Base-by-base conservation (phyloP, 495 filamentous ascomycete genomes). In the Talaromyces adpressus region DNA sequence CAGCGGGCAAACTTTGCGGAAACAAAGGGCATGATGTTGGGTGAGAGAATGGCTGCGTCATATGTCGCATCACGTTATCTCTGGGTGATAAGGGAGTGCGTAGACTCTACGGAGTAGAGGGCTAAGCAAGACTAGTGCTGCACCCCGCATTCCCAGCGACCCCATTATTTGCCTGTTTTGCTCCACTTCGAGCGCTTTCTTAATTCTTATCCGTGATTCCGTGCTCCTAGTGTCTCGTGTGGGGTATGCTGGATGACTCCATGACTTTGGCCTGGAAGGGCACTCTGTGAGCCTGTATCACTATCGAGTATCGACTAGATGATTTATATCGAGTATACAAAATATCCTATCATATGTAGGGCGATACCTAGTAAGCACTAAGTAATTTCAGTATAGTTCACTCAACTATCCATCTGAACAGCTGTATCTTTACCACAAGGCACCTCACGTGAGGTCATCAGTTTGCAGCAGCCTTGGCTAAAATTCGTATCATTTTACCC, bases 141-240 rank as follows among this genome's bases (percentile, higher is more conserved):
- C 64, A 66, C 64, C 64, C 64, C 64, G 64, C 64, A 66, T 66
- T 66, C 52, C 51, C 52, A 30, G 45, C 27, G n/a, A 30, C 57
- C 29, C 51, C 62, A 34, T 60, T 45, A 16, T 61, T 56, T 39
- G 57, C 56, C 49, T 51, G 53, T 25, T 39, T 54, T 36, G 25
- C 39, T 49, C 45, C 52, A 56, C 52, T 56, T 51, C n/a, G 47
- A 51, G 7, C 16, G 47, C 47, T n/a, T 51, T 22, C n/a, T 49
- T 49, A 49, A 56, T 56, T 56, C 52, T 16, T 53, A 56, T 27
- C 27, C 22, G 52, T 25, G 36, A 41, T 41, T 41, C 36, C 36
- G 36, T 41, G 36, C 36, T 41, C 12, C 12, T 41, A 41, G 49
- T 53, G 18, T 12, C 0, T 20, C 1, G 7, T 56, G 52, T 56